phyloP scores from a whole-genome alignment of 768 basidiomycete species.

The Neoboletus subvelutipes region DNA sequence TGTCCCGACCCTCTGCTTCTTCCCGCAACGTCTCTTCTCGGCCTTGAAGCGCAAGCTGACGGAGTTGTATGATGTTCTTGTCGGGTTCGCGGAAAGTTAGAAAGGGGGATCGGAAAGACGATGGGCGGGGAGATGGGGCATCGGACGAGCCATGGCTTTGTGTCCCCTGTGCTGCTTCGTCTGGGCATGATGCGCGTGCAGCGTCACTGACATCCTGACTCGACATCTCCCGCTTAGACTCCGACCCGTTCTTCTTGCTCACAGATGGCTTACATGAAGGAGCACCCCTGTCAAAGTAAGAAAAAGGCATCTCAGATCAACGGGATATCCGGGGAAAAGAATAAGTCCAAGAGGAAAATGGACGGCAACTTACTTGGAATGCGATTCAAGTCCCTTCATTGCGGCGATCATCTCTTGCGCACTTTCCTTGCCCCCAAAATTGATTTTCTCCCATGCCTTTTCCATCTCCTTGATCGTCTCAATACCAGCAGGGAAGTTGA shows the following conservation, averaged over 20 bases:
- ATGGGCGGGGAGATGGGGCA: not conserved
- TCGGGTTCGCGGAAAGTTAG: conserved; percentile 38
- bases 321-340: not conserved
- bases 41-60: conserved; percentile 49
- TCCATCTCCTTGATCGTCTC: conserved; percentile 27
- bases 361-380: conserved; percentile 2
- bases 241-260: not conserved
- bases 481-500: conserved; percentile 51
- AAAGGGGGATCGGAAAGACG: conserved; percentile 16
- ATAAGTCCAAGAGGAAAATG: too few relatives aligned
- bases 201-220: not conserved
- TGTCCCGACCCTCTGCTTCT: conserved; percentile 43
- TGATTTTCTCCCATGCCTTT: conserved; percentile 31
- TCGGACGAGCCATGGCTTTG: not conserved
- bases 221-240: not conserved
- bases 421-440: conserved; percentile 25
- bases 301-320: not conserved
- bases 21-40: conserved; percentile 40
- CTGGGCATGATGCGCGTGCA: not conserved
- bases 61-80: conserved; percentile 38
- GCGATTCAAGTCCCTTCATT: not conserved
- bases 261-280: not conserved
- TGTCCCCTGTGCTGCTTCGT: not conserved
- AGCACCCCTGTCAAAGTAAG: not conserved
- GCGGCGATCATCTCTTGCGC: conserved; percentile 2